A percentile compares a stretch with the other conserved stretches of the same genome.
Conservation (phyloP, 768 basidiomycete genomes). For the Mycena pura region DNA sequence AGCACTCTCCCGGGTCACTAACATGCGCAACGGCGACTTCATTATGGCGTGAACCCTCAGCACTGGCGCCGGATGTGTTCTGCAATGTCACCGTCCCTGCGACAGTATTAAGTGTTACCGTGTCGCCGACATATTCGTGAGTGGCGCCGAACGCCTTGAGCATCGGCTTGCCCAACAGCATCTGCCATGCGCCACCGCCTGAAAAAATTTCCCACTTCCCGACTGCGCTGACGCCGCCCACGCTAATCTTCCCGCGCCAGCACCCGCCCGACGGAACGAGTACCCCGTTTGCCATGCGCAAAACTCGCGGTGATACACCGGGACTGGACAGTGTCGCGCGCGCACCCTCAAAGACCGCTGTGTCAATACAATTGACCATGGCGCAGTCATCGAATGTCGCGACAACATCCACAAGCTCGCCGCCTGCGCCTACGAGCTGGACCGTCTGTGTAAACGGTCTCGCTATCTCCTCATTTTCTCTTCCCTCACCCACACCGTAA, state of each 20-base stretch:
- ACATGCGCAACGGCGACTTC: conserved; percentile 16
- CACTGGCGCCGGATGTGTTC: background rate
- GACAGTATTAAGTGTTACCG: background rate
- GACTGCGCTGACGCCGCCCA: conserved; percentile 8
- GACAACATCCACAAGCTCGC: background rate
- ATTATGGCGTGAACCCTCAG: conserved; percentile 14
- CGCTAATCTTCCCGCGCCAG: conserved; percentile 29
- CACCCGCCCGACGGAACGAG: conserved; percentile 25
- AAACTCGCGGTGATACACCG: background rate
- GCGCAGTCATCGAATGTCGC: conserved; percentile 12
- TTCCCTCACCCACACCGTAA: conserved; percentile 3
- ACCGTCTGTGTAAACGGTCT: background rate
- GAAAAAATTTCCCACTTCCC: conserved; percentile 29
- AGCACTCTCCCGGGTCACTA: conserved; percentile 18
- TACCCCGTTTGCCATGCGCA: conserved; percentile 42
- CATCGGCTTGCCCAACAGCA: conserved; percentile 26
- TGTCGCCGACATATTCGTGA: conserved; percentile 17
- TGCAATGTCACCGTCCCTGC: background rate
- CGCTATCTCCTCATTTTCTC: background rate
- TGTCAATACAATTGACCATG: conserved; percentile 10
- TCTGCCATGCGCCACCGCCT: conserved; percentile 23
- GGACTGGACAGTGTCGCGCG: background rate
- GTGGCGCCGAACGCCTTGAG: conserved; percentile 13
- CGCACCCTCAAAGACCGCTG: background rate
- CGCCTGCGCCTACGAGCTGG: background rate